A percentile compares a stretch with the other conserved stretches of the same genome.
Conservation (phyloP, 805 yeast genomes). For the Zygosaccharomyces bisporus region DNA sequence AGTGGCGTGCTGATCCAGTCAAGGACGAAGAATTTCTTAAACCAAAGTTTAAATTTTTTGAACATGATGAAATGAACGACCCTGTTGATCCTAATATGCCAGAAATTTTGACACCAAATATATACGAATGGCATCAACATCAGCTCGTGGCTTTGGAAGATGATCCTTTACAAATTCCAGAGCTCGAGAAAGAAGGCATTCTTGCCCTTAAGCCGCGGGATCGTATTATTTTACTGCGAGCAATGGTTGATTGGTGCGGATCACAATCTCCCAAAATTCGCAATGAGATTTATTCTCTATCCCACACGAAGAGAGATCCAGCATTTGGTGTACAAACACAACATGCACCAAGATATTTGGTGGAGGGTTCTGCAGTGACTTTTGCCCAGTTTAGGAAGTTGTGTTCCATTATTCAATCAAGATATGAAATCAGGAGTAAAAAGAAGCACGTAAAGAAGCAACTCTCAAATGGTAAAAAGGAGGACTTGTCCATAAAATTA, state of each 20-base stretch:
- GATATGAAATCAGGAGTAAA: constrained; percentile 25
- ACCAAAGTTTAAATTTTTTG: constrained; percentile 18
- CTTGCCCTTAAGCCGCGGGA: constrained; percentile 26
- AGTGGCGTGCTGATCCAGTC: constrained; percentile 22
- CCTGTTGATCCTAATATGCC: constrained; percentile 23
- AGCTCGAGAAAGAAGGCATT: constrained; percentile 26
- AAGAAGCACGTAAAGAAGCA: constrained; percentile 27
- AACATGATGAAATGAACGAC: constrained; percentile 17
- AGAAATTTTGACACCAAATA: constrained; percentile 23
- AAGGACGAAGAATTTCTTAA: constrained; percentile 11
- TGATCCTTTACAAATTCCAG: constrained; percentile 26
- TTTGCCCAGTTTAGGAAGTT: constrained; percentile 24
- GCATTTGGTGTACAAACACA: constrained; percentile 27
- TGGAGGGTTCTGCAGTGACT: constrained; percentile 26
- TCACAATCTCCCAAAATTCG: constrained; percentile 28
- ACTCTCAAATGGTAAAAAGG: constrained; percentile 22
- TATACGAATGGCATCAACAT: constrained; percentile 20
- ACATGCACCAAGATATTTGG: constrained; percentile 27
- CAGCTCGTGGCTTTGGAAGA: constrained; percentile 18
- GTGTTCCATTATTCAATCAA: constrained; percentile 24
- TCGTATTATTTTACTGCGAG: constrained; percentile 25
- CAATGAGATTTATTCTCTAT: constrained; percentile 26
- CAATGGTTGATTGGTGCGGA: constrained; percentile 26
- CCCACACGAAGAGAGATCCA: constrained; percentile 30
- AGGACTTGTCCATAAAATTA: constrained; percentile 23